Base-by-base conservation (phyloP, 1,284 basidiomycete genomes). In the Pyrrhoderma lamaoense region DNA sequence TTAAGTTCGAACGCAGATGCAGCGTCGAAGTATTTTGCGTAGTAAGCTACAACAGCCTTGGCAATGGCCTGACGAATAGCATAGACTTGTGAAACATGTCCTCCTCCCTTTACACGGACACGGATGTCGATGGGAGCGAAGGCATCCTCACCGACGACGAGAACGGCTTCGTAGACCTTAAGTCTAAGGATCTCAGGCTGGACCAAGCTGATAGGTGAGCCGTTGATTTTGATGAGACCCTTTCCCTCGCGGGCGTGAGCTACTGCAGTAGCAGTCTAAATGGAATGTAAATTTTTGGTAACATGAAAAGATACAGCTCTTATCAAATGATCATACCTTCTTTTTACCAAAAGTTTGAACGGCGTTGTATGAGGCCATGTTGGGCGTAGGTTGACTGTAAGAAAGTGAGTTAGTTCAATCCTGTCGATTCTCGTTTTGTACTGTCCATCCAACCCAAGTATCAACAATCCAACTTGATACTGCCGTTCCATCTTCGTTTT, bases 281-380 rank as follows among this genome's bases (percentile, higher is more conserved):
- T 18, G 23, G 21, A 34, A 21, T 21, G 42, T 23, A 27, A 37
- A 49, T 18, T 34, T 18, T n/a, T n/a, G n/a, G n/a, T n/a, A n/a
- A n/a, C 45, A 8, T 47, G 16, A 9, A 23, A 36, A 37, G 54
- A 47, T n/a, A 47, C 23, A 14, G 0, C 18, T 2, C 19, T n/a
- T n/a, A n/a, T n/a, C n/a, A n/a, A n/a, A n/a, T n/a, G n/a, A 49
- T 68, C 80, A 59, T 66, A 80, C 89, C 86, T 95, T 95, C 85
- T 96, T 96, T 89, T 96, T 96, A 73, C 93, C 93, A 74, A 96
- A 96, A 59, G 90, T 93, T 71, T 96, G 93, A 62, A 96, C 92
- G 76, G 91, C 88, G 74, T 89, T 88, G 62, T 71, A 70, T 70
- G 82, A 73, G 65, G 82, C 77, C 85, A 89, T 89, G 71, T 71